Conservation (phyloP, 768 basidiomycete genomes). For the Brasilioporus rufonigricans region DNA sequence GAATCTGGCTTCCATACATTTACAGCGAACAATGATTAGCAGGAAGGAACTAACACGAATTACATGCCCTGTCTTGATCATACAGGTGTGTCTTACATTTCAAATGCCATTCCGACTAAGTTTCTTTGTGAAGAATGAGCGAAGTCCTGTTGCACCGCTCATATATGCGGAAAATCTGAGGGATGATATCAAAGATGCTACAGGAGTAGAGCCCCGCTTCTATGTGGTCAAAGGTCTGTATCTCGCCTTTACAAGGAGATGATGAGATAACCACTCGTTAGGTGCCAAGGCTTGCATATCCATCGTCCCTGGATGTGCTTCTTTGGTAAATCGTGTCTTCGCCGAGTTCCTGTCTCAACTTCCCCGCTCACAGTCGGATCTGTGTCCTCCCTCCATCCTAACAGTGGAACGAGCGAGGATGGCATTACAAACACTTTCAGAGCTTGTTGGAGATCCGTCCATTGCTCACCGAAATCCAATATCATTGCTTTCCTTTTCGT, state of each 20-base stretch:
- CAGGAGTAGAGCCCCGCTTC: slow-evolving; percentile 46
- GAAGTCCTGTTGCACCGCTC: slow-evolving; percentile 50
- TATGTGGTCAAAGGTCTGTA: slow-evolving; percentile 60
- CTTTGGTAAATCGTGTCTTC: slow-evolving; percentile 63
- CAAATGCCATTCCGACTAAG: not conserved
- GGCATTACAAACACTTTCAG: slow-evolving; percentile 54
- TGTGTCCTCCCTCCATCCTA: slow-evolving; percentile 35
- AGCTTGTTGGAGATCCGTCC: slow-evolving; percentile 44
- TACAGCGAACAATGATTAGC: slow-evolving; percentile 55
- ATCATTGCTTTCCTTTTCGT: slow-evolving; percentile 69
- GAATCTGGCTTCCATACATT: not conserved
- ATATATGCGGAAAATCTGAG: slow-evolving; percentile 56
- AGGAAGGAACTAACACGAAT: slow-evolving; percentile 49
- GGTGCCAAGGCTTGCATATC: slow-evolving; percentile 56
- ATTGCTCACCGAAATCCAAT: slow-evolving; percentile 51
- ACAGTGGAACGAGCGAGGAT: slow-evolving; percentile 49
- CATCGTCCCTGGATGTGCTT: slow-evolving; percentile 52
- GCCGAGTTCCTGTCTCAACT: slow-evolving; percentile 58
- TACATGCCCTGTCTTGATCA: slow-evolving; percentile 61
- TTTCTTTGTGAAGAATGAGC: slow-evolving; percentile 51
- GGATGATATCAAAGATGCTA: slow-evolving; percentile 46
- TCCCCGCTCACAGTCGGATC: slow-evolving; percentile 48
- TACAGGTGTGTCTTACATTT: slow-evolving; percentile 48
- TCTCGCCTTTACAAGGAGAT: not conserved
- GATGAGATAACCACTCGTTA: slow-evolving; percentile 22